Percentiles rank a stretch among this genome's conserved stretches.
phyloP scores from a whole-genome alignment of 108 stramenopile species.

The Pseudonitzschia multiseries region DNA sequence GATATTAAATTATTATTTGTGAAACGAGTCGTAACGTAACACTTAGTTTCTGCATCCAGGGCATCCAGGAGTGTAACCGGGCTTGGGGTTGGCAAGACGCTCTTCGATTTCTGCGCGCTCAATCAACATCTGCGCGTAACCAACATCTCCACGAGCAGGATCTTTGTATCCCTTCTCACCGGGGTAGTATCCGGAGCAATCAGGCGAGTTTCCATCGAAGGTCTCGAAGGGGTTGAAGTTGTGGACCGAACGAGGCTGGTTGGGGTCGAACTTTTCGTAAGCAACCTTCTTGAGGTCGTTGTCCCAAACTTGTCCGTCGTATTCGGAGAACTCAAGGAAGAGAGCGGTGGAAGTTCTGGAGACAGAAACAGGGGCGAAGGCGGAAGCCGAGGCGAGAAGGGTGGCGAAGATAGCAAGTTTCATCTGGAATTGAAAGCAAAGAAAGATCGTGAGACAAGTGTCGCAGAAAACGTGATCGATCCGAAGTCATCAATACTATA shows the following conservation, averaged over 20 bases:
- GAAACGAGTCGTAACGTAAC: too few relatives aligned
- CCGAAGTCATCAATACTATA: neutral
- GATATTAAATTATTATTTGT: too few relatives aligned
- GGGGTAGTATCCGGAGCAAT: constrained; percentile 83
- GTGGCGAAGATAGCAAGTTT: constrained; percentile 4
- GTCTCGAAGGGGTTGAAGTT: constrained; percentile 97
- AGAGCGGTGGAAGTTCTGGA: constrained; percentile 46
- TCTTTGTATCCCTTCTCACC: constrained; percentile 90
- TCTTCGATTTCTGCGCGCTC: constrained; percentile 69
- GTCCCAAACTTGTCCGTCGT: constrained; percentile 87
- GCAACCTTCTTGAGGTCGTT: constrained; percentile 81
- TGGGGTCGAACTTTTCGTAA: constrained; percentile 84
- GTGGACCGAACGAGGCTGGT: constrained; percentile 61
- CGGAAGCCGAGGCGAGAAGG: constrained; percentile 41
- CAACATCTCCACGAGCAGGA: constrained; percentile 80
- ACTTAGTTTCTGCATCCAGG: constrained; percentile 83
- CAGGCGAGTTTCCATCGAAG: constrained; percentile 66
- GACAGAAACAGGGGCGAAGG: constrained; percentile 38
- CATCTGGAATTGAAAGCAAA: constrained; percentile 7
- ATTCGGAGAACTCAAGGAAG: constrained; percentile 66
- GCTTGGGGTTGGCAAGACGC: constrained; percentile 78
- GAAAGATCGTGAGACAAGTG: neutral
- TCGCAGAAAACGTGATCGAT: neutral
- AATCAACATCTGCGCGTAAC: constrained; percentile 78
- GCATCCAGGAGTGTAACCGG: constrained; percentile 66